A percentile compares a stretch with the other conserved stretches of the same genome.
These are phyloP conservation scores for Purshia tridentata DNA, from an alignment of 306 rosid species.

Conservation along the genomic window DNA sequence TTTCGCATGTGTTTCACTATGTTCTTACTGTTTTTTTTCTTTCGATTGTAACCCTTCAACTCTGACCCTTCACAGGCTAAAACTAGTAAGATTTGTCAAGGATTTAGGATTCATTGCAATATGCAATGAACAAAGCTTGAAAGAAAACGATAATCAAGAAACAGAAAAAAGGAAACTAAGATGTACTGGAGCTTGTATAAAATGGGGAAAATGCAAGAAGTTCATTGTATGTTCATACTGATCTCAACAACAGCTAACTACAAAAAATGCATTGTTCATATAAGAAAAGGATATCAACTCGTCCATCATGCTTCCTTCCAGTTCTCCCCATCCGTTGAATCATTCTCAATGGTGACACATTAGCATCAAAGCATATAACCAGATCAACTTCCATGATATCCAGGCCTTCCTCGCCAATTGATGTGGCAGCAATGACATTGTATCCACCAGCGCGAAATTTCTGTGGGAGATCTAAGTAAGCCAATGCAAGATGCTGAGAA, in stretches of 20 bases:
- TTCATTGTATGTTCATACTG: slow-evolving; percentile 13
- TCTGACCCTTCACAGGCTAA: slow-evolving; percentile 97
- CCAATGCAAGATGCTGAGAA: slow-evolving; percentile 26
- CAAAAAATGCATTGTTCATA: slow-evolving; percentile 26
- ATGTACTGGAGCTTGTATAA: background rate
- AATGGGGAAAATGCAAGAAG: background rate
- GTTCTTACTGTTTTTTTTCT: slow-evolving; percentile 68
- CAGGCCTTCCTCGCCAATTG: slow-evolving; percentile 98
- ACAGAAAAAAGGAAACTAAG: background rate
- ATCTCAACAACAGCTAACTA: slow-evolving; percentile 14
- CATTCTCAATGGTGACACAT: slow-evolving; percentile 93
- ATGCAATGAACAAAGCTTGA: slow-evolving; percentile 17
- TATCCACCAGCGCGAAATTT: slow-evolving; percentile 90
- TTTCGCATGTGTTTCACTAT: slow-evolving; percentile 88
- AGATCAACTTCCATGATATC: slow-evolving; percentile 99
- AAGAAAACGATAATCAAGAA: slow-evolving; percentile 1
- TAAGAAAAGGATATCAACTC: slow-evolving; percentile 89
- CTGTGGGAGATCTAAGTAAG: slow-evolving; percentile 58
- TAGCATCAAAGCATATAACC: slow-evolving; percentile 93
- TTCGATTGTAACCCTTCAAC: slow-evolving; percentile 77
- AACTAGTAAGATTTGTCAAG: slow-evolving; percentile 79
- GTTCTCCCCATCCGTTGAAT: slow-evolving; percentile 99
- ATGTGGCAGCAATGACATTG: slow-evolving; percentile 96
- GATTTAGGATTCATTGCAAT: slow-evolving; percentile 20
- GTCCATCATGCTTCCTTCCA: slow-evolving; percentile 94